Percentiles rank a stretch among this genome's conserved stretches.
These are phyloP conservation scores for Suillus americanus DNA, from an alignment of 768 basidiomycete genomes.

Conservation along the genomic window DNA sequence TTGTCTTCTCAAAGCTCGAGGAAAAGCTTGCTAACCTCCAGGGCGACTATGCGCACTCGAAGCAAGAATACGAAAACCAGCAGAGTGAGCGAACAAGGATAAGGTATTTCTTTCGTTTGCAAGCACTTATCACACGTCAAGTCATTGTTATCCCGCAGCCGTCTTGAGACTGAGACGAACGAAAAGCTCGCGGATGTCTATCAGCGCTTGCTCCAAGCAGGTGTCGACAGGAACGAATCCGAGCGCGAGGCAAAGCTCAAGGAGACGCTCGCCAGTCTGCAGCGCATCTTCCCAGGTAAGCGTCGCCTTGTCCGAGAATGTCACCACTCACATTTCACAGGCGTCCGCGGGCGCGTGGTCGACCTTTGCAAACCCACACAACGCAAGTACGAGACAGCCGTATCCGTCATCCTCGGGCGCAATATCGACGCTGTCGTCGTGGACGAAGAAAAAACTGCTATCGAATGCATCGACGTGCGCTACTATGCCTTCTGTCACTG, in stretches of 20 bases:
- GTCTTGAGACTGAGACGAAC: slow-evolving; percentile 87
- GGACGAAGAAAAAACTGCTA: slow-evolving; percentile 95
- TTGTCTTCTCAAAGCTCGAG: slow-evolving; percentile 44
- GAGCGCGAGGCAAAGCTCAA: slow-evolving; percentile 83
- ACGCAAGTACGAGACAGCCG: slow-evolving; percentile 88
- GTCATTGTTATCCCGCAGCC: slow-evolving; percentile 43
- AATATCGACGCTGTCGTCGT: slow-evolving; percentile 96
- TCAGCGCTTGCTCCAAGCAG: slow-evolving; percentile 84
- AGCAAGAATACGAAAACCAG: slow-evolving; percentile 81
- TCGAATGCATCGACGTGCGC: slow-evolving; percentile 85
- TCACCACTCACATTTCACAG: slow-evolving; percentile 34
- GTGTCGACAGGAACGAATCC: slow-evolving; percentile 83
- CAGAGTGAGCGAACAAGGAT: slow-evolving; percentile 82
- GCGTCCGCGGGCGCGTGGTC: slow-evolving; percentile 88
- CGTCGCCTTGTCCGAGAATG: neutral
- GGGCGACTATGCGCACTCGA: slow-evolving; percentile 59
- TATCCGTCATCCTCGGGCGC: slow-evolving; percentile 88
- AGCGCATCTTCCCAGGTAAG: slow-evolving; percentile 86
- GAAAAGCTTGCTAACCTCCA: slow-evolving; percentile 55
- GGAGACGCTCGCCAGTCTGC: slow-evolving; percentile 80
- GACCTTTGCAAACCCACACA: slow-evolving; percentile 95
- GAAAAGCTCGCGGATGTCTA: slow-evolving; percentile 86
- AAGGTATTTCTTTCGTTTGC: slow-evolving; percentile 47
- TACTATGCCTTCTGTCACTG: neutral
- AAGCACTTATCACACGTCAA: neutral